Base-by-base conservation (phyloP, 805 yeast genomes). In the Jamesozyma piceae region DNA sequence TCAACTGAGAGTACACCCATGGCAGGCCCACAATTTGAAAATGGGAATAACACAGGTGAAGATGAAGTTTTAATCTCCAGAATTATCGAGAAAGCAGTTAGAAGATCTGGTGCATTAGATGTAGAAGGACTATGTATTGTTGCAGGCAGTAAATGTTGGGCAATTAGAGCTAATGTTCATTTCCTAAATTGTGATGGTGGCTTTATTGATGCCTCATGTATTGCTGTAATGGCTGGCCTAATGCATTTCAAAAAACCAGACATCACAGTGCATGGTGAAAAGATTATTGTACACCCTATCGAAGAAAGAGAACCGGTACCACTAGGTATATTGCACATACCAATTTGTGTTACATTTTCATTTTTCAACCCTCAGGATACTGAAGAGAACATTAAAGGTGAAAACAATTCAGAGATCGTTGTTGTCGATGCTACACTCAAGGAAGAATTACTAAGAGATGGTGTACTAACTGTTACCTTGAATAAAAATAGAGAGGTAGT, bases 121-220 rank as follows among this genome's bases (percentile, higher is more conserved):
- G 72, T 90, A 34, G 98, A 92, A 60, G 77, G 86, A 38, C 65
- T 92, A 36, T 90, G 97, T 65, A 86, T 92, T 36, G 75, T 84
- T 19, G 95, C 96, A 0, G 97, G 97, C 2, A 74, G 78, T 42
- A 81, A 86, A 50, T 88, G 95, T 57, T 92, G 98, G 98, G 73
- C 79, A 43, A 70, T 92, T 11, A 74, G 94, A 44, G 97, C 94
- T 0, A 97, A 89, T 57, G 77, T 92, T 15, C 95, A 88, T 56
- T 84, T 85, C 53, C 64, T 92, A 44, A 82, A 88, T 58, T 87
- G 78, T 56, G 98, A 92, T 63, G 98, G 98, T 34, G 94, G 94
- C 17, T 73, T 92, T 38, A 80, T 89, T 33, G 98, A 92, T 62
- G 83, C 87, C 5, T 81, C 90, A 34, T 85, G 95, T 64, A 72